Percentiles rank a stretch among this genome's conserved stretches.
Evolutionary conservation across 768 basidiomycete genomes (phyloP).

Genomic region (Leucogyrophana mollusca): DNA sequence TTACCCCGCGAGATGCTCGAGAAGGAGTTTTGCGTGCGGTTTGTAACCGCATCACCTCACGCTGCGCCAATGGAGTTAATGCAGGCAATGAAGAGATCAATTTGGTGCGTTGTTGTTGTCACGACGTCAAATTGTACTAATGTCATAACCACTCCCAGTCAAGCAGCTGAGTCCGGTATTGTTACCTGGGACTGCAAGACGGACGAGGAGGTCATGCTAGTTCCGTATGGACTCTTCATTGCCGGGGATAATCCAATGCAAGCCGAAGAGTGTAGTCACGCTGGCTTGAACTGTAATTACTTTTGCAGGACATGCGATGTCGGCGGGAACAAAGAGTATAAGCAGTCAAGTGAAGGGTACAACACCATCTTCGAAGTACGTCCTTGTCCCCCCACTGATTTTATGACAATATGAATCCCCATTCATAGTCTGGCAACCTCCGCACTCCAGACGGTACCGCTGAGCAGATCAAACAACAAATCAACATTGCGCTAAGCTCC

Average conservation of each 20-base stretch:
- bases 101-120: constrained; percentile 16
- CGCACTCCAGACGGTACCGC: constrained; percentile 1
- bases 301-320: constrained; percentile 32
- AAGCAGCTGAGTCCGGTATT: constrained; percentile 7
- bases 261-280: constrained; percentile 31
- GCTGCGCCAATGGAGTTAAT: constrained; percentile 33
- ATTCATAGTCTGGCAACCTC: neutral
- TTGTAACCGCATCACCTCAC: constrained; percentile 33
- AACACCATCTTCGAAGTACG: constrained; percentile 16
- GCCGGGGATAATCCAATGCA: constrained; percentile 37
- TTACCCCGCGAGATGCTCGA: constrained; percentile 29
- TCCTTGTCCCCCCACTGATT: too few species aligned
- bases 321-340: constrained; percentile 22
- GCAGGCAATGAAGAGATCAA: constrained; percentile 22
- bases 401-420: too few species aligned
- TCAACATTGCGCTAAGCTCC: neutral
- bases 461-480: constrained; percentile 4
- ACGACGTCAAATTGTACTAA: neutral
- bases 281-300: constrained; percentile 28
- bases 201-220: constrained; percentile 22
- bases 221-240: constrained; percentile 20
- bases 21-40: constrained; percentile 27
- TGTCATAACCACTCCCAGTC: constrained; percentile 14
- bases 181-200: constrained; percentile 21
- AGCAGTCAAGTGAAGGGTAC: constrained; percentile 25